Evolutionary conservation across 805 yeast genomes (phyloP).

Genomic region (Yamadazyma takamatsuzukensis): DNA sequence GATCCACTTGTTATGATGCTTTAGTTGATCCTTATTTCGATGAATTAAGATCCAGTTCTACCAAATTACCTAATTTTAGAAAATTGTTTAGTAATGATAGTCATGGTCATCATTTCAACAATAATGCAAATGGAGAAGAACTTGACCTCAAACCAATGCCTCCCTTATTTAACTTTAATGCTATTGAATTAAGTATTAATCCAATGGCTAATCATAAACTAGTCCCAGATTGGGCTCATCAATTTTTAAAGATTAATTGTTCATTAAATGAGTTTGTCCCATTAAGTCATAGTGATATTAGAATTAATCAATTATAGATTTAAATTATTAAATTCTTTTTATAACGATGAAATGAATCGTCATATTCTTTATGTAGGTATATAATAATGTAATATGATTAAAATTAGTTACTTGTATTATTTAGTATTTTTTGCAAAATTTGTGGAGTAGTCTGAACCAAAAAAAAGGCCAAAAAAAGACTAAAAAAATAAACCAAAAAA

Average conservation of each 20-base stretch:
- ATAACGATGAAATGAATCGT: too few relatives aligned
- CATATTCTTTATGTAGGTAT: too few relatives aligned
- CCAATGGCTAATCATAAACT: slow-evolving; percentile 37
- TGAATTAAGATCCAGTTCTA: slow-evolving; percentile 40
- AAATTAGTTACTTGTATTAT: too few relatives aligned
- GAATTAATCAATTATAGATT: slow-evolving; percentile 4
- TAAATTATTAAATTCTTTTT: too few relatives aligned
- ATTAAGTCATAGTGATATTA: slow-evolving; percentile 9
- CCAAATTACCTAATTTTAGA: slow-evolving; percentile 42
- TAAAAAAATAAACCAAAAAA: too few relatives aligned
- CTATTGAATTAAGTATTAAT: slow-evolving; percentile 46
- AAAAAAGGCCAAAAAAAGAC: too few relatives aligned
- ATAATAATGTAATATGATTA: too few relatives aligned
- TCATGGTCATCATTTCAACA: slow-evolving; percentile 22
- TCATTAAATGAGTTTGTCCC: slow-evolving; percentile 12
- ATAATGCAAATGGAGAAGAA: slow-evolving; percentile 39
- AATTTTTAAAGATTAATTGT: slow-evolving; percentile 10
- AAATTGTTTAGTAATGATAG: slow-evolving; percentile 39
- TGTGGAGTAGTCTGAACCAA: too few relatives aligned
- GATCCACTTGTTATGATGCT: slow-evolving; percentile 57
- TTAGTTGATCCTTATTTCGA: slow-evolving; percentile 53
- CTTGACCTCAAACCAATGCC: slow-evolving; percentile 45
- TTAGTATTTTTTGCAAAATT: too few relatives aligned
- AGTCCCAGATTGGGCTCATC: slow-evolving; percentile 38
- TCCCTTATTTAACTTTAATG: slow-evolving; percentile 49